Percentiles rank a stretch among this genome's conserved stretches.
Evolutionary conservation across 1,284 basidiomycete genomes (phyloP).

Genomic region (Singerocomus inundabilis): DNA sequence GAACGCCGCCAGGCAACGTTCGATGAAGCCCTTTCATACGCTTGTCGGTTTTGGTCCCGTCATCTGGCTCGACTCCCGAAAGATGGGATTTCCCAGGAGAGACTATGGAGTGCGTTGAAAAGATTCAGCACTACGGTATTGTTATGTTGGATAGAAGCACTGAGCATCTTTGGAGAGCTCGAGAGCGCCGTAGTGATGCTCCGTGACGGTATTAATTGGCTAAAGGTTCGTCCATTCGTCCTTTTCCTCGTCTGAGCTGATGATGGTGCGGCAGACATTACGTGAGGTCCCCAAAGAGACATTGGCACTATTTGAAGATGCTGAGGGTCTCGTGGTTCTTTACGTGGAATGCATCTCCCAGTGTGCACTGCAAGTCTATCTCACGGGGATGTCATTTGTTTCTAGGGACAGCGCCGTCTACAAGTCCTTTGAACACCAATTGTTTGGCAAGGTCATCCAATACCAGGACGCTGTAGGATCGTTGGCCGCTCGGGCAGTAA

Average conservation of each 20-base stretch:
- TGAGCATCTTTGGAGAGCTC: slow-evolving; percentile 22
- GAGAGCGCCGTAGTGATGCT: slow-evolving; percentile 23
- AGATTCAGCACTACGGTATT: slow-evolving; percentile 17
- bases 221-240: slow-evolving; percentile 14
- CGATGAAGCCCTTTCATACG: slow-evolving; percentile 21
- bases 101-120: slow-evolving; percentile 7
- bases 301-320: slow-evolving; percentile 11
- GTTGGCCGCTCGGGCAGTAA: slow-evolving; percentile 1
- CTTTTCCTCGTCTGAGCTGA: background rate
- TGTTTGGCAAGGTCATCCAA: background rate
- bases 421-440: slow-evolving; percentile 16
- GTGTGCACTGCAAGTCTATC: slow-evolving; percentile 24
- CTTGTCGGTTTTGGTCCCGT: slow-evolving; percentile 25
- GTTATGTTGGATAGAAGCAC: slow-evolving; percentile 24
- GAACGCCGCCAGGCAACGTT: slow-evolving; percentile 14
- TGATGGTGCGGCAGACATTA: slow-evolving; percentile 8
- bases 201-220: slow-evolving; percentile 17
- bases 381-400: slow-evolving; percentile 9
- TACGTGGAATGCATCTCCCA: slow-evolving; percentile 23
- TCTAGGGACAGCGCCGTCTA: slow-evolving; percentile 1
- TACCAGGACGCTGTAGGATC: too few relatives aligned
- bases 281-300: slow-evolving; percentile 4
- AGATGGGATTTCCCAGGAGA: slow-evolving; percentile 5
- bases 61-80: slow-evolving; percentile 20
- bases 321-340: slow-evolving; percentile 22